Evolutionary conservation across 2,329 filamentous ascomycete genomes (phyloP).

Genomic region (Fonsecaea monophora): DNA sequence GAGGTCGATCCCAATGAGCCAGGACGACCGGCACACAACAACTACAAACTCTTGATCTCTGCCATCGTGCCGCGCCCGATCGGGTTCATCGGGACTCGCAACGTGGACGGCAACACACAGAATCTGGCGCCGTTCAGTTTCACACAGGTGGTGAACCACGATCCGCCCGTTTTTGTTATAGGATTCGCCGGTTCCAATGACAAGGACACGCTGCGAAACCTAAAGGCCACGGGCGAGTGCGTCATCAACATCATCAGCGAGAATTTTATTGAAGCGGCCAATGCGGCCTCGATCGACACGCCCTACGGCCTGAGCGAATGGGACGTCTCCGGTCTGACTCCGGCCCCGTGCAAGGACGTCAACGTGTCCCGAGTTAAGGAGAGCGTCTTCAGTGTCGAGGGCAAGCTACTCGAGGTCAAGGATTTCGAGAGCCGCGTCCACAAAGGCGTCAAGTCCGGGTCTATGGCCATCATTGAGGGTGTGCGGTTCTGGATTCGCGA

Average conservation of each 20-base stretch:
- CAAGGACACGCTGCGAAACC: constrained; percentile 80
- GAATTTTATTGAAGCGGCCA: constrained; percentile 84
- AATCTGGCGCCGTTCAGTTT: constrained; percentile 91
- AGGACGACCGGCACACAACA: constrained; percentile 70
- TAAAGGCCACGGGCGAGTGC: constrained; percentile 74
- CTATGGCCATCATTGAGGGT: constrained; percentile 79
- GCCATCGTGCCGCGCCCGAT: constrained; percentile 83
- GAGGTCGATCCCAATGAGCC: constrained; percentile 69
- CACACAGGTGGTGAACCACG: constrained; percentile 80
- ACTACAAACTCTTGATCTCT: constrained; percentile 92
- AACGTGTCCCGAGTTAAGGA: constrained; percentile 76
- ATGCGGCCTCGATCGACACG: constrained; percentile 75
- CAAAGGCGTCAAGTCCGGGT: constrained; percentile 74
- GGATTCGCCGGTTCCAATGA: constrained; percentile 65
- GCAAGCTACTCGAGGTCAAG: constrained; percentile 71
- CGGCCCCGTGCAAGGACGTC: constrained; percentile 69
- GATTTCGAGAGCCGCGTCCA: constrained; percentile 68
- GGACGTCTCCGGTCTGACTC: constrained; percentile 71
- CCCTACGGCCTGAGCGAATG: constrained; percentile 67
- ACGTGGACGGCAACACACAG: constrained; percentile 66
- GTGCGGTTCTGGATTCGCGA: constrained; percentile 86
- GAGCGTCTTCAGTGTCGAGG: constrained; percentile 82
- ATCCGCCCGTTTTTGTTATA: constrained; percentile 80
- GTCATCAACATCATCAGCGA: constrained; percentile 87
- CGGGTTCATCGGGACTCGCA: constrained; percentile 65